Base-by-base conservation (phyloP, 2,329 filamentous ascomycete genomes). In the Fusarium sp. region DNA sequence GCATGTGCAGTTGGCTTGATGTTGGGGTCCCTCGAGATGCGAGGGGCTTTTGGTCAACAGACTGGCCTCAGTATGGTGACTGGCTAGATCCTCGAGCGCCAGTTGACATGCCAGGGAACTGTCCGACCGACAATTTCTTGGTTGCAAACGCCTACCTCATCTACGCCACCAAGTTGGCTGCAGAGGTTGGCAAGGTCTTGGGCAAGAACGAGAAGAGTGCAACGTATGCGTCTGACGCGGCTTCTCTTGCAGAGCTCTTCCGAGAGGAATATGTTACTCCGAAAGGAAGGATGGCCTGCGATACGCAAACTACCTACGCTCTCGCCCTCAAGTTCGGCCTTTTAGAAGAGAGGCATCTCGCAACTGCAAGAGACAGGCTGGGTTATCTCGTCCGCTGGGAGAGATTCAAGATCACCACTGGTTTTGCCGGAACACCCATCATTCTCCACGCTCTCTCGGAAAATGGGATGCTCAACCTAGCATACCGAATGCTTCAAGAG, bases 31-130 rank as follows among this genome's bases (percentile, higher is more conserved):
- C 58, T 24, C 58, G 61, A 44, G 42, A 56, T 6, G 81, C 51
- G 90, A 22, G 51, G 11, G 35, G 61, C 7, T 56, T 49, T 22
- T 56, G 61, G 61, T 42, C 51, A 16, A 22, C 35, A 16, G 46
- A 27, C 16, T 42, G 24, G 14, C 29, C 38, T n/a, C 53, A 49
- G 4, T 63, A 49, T 22, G 53, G 56, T 12, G 85, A 87, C 72
- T 87, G 85, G 85, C 78, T 87, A 1, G 85, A 86, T 67, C 85
- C 85, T 0, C 76, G 79, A 20, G 80, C 85, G 5, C 84, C 85
- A 0, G 76, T 81, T 0, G 77, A 83, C 6, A 70, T 80, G 6
- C 80, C 85, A 0, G 81, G 78, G 2, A 69, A 69, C 9, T 82
- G 81, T 1, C 82, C 79, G 1, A 86, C 85, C 1, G 77, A 82